phyloP scores from a whole-genome alignment of 2,329 filamentous ascomycete species.

The Apiospora kogelbergensis region DNA sequence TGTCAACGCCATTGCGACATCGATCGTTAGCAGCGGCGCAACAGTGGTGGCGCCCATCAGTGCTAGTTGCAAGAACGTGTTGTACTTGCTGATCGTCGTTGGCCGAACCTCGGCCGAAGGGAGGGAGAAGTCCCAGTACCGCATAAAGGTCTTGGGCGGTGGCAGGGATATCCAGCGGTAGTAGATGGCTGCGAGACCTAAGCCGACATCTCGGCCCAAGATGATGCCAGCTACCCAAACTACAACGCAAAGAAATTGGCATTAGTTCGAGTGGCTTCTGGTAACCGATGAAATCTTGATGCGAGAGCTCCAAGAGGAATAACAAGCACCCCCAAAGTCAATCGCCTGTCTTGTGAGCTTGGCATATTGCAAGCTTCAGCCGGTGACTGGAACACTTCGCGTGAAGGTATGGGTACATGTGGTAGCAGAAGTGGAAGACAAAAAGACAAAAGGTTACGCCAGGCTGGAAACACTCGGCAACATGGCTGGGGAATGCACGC shows the following conservation, averaged over 20 bases:
- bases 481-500: background rate
- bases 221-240: conserved; percentile 90
- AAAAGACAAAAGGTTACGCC: background rate
- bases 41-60: conserved; percentile 84
- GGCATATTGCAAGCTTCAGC: background rate
- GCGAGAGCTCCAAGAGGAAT: background rate
- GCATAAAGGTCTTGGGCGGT: conserved; percentile 83
- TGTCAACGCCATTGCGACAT: conserved; percentile 55
- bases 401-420: background rate
- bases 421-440: background rate
- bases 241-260: conserved; percentile 30
- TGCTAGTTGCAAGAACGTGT: conserved; percentile 87
- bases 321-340: background rate
- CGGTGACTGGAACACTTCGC: background rate
- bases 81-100: conserved; percentile 84
- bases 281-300: too few species aligned
- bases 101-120: conserved; percentile 83
- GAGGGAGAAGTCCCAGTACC: conserved; percentile 97
- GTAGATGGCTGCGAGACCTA: conserved; percentile 86
- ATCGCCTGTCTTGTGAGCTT: background rate
- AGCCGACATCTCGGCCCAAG: conserved; percentile 79
- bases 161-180: conserved; percentile 95
- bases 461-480: background rate
- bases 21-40: conserved; percentile 68
- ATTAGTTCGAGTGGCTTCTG: conserved; percentile 8